phyloP scores from a whole-genome alignment of 352 stramenopile species.

The Phytophthora nicotianae region DNA sequence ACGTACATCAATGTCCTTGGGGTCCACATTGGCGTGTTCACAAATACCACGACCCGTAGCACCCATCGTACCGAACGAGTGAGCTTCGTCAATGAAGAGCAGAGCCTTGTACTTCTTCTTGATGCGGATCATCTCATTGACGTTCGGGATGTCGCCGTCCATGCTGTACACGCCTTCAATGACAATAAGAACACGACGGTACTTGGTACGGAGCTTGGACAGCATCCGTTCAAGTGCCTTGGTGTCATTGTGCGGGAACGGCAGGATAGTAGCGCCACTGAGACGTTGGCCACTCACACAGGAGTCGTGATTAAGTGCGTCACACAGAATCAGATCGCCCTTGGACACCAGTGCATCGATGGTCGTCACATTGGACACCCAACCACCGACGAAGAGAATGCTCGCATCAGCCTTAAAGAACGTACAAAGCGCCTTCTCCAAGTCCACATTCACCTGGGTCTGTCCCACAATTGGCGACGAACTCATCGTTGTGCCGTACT shows the following conservation, averaged over 20 bases:
- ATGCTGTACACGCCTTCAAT: constrained; percentile 75
- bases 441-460: constrained; percentile 69
- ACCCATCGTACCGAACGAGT: constrained; percentile 75
- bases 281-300: constrained; percentile 78
- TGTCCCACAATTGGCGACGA: constrained; percentile 84
- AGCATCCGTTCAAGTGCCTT: constrained; percentile 78
- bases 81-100: constrained; percentile 66
- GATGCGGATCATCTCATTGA: constrained; percentile 59
- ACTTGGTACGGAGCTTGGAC: constrained; percentile 65
- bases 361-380: constrained; percentile 80
- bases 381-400: constrained; percentile 73
- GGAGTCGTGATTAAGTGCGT: constrained; percentile 83
- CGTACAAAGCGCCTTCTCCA: constrained; percentile 63
- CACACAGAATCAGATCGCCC: constrained; percentile 78
- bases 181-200: constrained; percentile 77
- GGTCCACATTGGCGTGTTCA: constrained; percentile 54
- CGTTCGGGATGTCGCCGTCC: constrained; percentile 68
- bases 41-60: constrained; percentile 55
- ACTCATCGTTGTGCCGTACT: constrained; percentile 82
- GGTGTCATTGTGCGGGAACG: constrained; percentile 83
- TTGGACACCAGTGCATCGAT: constrained; percentile 77
- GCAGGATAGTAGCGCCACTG: constrained; percentile 77
- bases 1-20: constrained; percentile 58
- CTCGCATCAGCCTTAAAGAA: constrained; percentile 69
- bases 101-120: constrained; percentile 76